Base-by-base conservation (phyloP, 2,329 filamentous ascomycete species). In the Phyllosticta citribraziliensis region DNA sequence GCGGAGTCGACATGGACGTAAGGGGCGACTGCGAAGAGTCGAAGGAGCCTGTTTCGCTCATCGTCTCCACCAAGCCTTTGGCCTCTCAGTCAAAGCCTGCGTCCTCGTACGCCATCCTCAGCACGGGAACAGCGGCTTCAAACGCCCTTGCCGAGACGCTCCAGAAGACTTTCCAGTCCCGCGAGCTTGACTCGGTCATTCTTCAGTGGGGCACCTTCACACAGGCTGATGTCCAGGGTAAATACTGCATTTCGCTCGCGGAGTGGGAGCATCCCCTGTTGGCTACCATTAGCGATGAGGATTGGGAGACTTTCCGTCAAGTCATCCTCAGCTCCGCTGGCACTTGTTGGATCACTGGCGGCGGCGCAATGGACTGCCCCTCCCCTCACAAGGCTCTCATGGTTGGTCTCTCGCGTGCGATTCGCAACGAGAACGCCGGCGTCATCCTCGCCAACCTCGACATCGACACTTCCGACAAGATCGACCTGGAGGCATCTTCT, bases 371-470 rank as follows among this genome's bases (percentile, higher is more conserved):
- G 52, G 52, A 55, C n/a, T 25, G 24, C 11, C 35, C 58, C 1
- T 52, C 12, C 2, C 58, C 58, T 10, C 20, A 50, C 20, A 33
- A 22, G 6, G 40, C 30, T 19, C 20, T 60, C 11, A 60, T 60
- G 14, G 58, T 33, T n/a, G 58, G 58, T n/a, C 53, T 60, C 3
- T 25, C 33, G 2, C 58, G 58, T 8, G 40, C 58, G 2, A 30
- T 55, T 30, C 30, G 58, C 9, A 50, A 27, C 33, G 58, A 60
- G 33, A 55, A 50, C 20, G 52, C 30, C 6, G 52, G 40, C 17
- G 33, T 60, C 12, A 14, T 22, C 14, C 52, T 60, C 17, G 52
- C 53, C 5, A 60, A 52, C 12, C 58, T 60, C 30, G 58, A 60
- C 35, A 47, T 50, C n/a, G 58, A 55, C 11, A 53, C 58, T 9